These are phyloP conservation scores for Schrenkiella parvula DNA, from an alignment of 345 rosid species.

Conservation along the genomic window DNA sequence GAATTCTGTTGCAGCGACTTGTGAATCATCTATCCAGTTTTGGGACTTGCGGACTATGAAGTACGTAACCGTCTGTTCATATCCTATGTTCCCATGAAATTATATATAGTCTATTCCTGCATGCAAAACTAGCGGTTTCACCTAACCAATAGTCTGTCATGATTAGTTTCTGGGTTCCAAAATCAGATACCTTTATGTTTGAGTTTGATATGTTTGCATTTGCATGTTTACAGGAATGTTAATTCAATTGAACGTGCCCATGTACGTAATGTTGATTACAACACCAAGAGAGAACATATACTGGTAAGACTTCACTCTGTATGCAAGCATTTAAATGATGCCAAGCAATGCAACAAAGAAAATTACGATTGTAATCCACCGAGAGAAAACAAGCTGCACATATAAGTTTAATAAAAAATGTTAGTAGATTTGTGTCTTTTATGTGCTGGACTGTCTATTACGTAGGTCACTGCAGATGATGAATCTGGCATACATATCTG, in stretches of 20 bases:
- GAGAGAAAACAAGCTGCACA: neutral
- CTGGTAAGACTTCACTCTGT: constrained; percentile 43
- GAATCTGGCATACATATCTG: constrained; percentile 70
- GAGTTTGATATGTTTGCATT: constrained; percentile 6
- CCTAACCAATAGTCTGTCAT: neutral
- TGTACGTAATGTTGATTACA: constrained; percentile 60
- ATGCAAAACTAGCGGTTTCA: neutral
- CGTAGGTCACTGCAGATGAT: constrained; percentile 71
- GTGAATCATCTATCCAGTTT: constrained; percentile 85
- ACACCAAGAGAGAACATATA: constrained; percentile 52
- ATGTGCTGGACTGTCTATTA: neutral
- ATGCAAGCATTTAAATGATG: no score
- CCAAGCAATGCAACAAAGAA: neutral
- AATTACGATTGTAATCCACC: neutral
- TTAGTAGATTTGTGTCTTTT: neutral
- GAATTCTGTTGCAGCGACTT: constrained; percentile 70
- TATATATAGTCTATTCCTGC: neutral
- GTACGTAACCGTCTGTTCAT: constrained; percentile 40
- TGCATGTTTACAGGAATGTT: constrained; percentile 52
- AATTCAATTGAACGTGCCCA: constrained; percentile 62
- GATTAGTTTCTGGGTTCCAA: neutral
- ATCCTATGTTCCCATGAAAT: neutral
- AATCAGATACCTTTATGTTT: neutral
- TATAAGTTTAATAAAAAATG: neutral
- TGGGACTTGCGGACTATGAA: constrained; percentile 86